Percentiles rank a stretch among this genome's conserved stretches.
phyloP scores from a whole-genome alignment of 305 asterid species.

The Solanum hybrid region DNA sequence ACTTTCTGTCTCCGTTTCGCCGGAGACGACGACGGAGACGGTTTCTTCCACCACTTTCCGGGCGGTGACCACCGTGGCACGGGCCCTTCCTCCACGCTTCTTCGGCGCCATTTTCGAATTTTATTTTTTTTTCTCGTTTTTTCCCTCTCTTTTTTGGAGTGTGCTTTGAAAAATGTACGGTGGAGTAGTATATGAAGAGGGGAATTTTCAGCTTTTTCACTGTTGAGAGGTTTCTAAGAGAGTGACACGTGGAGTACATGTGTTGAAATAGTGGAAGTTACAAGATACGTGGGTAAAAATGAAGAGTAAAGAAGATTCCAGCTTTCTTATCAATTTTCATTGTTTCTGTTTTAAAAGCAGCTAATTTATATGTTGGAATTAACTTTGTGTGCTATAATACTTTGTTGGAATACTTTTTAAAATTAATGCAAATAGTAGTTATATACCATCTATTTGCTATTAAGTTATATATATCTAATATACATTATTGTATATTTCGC shows the following conservation, averaged over 20 bases:
- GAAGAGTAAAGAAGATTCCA: not conserved
- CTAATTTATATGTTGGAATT: not conserved
- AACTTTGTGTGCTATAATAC: too few species aligned
- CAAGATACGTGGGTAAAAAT: slow-evolving; percentile 41
- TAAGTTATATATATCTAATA: too few species aligned
- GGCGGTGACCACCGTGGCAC: slow-evolving; percentile 37
- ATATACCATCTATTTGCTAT: not conserved
- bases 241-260: slow-evolving; percentile 29
- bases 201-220: not conserved
- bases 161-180: not conserved
- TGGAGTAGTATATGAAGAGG: not conserved
- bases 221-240: not conserved
- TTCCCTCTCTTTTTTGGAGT: too few species aligned
- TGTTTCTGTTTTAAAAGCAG: not conserved
- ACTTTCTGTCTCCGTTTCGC: not conserved
- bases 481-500: too few species aligned
- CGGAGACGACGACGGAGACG: slow-evolving; percentile 23
- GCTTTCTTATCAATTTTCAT: not conserved
- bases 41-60: slow-evolving; percentile 61
- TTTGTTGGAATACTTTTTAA: too few species aligned
- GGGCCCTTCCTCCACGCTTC: slow-evolving; percentile 23
- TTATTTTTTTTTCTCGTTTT: not conserved
- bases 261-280: slow-evolving; percentile 8
- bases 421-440: not conserved
- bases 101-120: slow-evolving; percentile 48